phyloP scores from a whole-genome alignment of 805 yeast genomes.

The Sugiyamaella chiloensis region DNA sequence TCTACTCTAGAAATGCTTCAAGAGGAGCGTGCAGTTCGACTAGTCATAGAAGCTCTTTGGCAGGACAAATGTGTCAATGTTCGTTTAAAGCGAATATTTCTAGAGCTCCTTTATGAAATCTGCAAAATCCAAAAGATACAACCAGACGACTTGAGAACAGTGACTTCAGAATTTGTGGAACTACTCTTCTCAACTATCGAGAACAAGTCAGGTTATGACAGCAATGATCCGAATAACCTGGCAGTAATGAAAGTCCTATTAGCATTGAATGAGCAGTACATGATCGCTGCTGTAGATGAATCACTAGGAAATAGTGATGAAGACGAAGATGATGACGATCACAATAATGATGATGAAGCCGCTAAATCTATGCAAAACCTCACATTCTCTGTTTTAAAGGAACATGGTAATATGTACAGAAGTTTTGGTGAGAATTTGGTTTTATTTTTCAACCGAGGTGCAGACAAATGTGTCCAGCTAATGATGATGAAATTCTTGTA shows the following conservation, averaged over 20 bases:
- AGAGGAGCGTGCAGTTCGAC: slow-evolving; percentile 52
- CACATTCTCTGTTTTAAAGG: slow-evolving; percentile 54
- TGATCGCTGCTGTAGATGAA: slow-evolving; percentile 48
- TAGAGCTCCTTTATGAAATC: slow-evolving; percentile 55
- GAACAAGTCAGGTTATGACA: slow-evolving; percentile 28
- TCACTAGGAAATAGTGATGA: slow-evolving; percentile 2
- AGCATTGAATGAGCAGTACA: slow-evolving; percentile 82
- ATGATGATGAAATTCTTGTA: slow-evolving; percentile 77
- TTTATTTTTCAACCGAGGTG: slow-evolving; percentile 69
- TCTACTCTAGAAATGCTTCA: slow-evolving; percentile 44
- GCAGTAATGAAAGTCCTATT: slow-evolving; percentile 68
- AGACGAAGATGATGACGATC: slow-evolving; percentile 9
- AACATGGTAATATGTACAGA: slow-evolving; percentile 43
- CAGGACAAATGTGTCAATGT: slow-evolving; percentile 35
- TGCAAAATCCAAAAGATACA: slow-evolving; percentile 49
- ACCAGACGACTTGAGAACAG: slow-evolving; percentile 38
- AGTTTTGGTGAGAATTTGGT: slow-evolving; percentile 67
- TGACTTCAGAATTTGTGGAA: slow-evolving; percentile 46
- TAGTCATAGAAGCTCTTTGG: slow-evolving; percentile 43
- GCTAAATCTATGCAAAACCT: slow-evolving; percentile 27
- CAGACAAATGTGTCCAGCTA: slow-evolving; percentile 67
- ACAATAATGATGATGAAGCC: background rate
- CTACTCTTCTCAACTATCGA: slow-evolving; percentile 48
- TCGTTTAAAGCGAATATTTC: slow-evolving; percentile 42
- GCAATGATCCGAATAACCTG: slow-evolving; percentile 56